Conservation (phyloP, 2,329 filamentous ascomycete species). For the Cytospora leucostoma region DNA sequence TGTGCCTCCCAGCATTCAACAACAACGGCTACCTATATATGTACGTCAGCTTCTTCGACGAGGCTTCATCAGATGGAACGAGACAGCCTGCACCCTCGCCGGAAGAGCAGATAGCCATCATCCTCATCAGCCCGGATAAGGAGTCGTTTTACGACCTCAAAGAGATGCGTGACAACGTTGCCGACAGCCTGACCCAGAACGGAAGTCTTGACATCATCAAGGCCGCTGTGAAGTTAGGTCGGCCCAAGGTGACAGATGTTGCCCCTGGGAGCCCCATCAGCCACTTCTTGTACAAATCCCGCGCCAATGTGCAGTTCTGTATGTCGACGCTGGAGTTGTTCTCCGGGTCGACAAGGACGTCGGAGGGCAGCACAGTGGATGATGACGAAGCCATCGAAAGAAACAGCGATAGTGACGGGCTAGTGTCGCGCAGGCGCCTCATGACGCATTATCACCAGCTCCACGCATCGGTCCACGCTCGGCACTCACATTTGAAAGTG, state of each 20-base stretch:
- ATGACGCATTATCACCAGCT: conserved; percentile 84
- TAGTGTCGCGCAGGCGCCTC: conserved; percentile 67
- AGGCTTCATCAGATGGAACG: conserved; percentile 46
- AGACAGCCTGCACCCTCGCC: conserved; percentile 61
- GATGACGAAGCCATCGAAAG: neutral
- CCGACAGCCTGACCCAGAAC: conserved; percentile 72
- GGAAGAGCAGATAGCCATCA: conserved; percentile 80
- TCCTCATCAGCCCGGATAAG: conserved; percentile 89
- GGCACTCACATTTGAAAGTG: conserved; percentile 82
- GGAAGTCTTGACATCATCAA: conserved; percentile 75
- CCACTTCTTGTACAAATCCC: conserved; percentile 95
- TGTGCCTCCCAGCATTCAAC: conserved; percentile 96
- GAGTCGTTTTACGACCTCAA: conserved; percentile 92
- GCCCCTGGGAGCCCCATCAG: conserved; percentile 77
- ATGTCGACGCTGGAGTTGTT: conserved; percentile 80
- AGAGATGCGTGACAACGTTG: conserved; percentile 65
- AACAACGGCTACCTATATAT: conserved; percentile 96
- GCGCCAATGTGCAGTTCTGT: conserved; percentile 91
- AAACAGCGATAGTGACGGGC: conserved; percentile 34
- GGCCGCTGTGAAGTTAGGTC: conserved; percentile 68
- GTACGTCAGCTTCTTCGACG: conserved; percentile 94
- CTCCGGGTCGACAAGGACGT: conserved; percentile 47
- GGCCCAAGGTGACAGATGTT: conserved; percentile 72
- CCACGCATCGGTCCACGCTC: conserved; percentile 82
- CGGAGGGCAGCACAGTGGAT: conserved; percentile 24